A percentile compares a stretch with the other conserved stretches of the same genome.
phyloP scores from a whole-genome alignment of 352 stramenopile genomes.

The Globisporangium polare region DNA sequence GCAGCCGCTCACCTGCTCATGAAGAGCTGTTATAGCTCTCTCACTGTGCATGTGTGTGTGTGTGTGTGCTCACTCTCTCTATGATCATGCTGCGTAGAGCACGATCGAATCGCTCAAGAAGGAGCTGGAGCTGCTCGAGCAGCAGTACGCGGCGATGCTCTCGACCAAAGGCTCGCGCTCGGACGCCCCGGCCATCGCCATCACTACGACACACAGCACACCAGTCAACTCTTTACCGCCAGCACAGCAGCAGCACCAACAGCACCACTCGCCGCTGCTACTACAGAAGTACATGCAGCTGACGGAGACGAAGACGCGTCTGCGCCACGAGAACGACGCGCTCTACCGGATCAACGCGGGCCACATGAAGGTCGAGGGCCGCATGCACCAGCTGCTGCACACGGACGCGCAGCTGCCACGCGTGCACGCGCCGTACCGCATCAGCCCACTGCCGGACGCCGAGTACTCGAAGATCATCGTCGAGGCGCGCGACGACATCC shows the following conservation, averaged over 20 bases:
- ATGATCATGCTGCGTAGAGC: slow-evolving; percentile 20
- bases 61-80: neutral
- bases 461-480: slow-evolving; percentile 48
- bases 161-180: neutral
- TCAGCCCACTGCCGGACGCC: slow-evolving; percentile 26
- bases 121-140: slow-evolving; percentile 39
- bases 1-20: neutral
- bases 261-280: slow-evolving; percentile 16
- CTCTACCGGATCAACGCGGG: slow-evolving; percentile 45
- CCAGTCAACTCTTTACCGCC: neutral
- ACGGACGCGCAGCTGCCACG: slow-evolving; percentile 27
- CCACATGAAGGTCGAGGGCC: slow-evolving; percentile 49
- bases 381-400: slow-evolving; percentile 52
- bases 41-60: neutral
- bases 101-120: slow-evolving; percentile 44
- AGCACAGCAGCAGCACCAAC: neutral
- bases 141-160: slow-evolving; percentile 42
- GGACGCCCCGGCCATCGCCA: neutral
- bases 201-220: neutral
- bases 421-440: slow-evolving; percentile 23
- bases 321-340: slow-evolving; percentile 50
- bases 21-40: neutral
- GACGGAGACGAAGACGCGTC: slow-evolving; percentile 37
- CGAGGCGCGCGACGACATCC: slow-evolving; percentile 39
- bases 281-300: slow-evolving; percentile 46